Conservation (phyloP, 2,329 filamentous ascomycete species). For the Fusarium metavorans region DNA sequence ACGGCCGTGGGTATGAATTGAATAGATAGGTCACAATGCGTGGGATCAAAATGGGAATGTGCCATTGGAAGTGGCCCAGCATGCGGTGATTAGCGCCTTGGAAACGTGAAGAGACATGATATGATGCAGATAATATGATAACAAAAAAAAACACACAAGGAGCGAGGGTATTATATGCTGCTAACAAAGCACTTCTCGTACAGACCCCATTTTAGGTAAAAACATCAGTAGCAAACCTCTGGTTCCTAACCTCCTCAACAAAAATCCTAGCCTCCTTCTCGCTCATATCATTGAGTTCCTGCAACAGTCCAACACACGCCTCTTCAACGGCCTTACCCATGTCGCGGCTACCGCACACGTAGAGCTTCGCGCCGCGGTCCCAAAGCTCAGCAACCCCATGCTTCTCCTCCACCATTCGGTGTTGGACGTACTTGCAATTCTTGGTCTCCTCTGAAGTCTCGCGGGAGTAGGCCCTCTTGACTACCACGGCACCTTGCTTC, state of each 20-base stretch:
- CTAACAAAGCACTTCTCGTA: background rate
- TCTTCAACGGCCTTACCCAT: conserved; percentile 16
- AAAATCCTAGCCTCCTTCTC: background rate
- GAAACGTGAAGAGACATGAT: background rate
- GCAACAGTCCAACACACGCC: background rate
- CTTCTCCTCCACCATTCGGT: conserved; percentile 9
- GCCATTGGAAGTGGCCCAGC: background rate
- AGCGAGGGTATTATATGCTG: background rate
- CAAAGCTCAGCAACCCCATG: background rate
- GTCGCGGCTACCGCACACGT: conserved; percentile 15
- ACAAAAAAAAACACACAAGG: background rate
- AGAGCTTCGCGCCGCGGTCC: background rate
- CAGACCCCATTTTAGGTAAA: conserved; percentile 1
- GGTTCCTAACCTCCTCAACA: conserved; percentile 1
- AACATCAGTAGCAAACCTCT: conserved; percentile 8
- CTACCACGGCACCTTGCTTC: conserved; percentile 60
- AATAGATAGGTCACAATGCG: background rate
- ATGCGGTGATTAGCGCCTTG: background rate
- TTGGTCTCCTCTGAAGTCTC: conserved; percentile 8
- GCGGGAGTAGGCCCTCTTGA: conserved; percentile 64
- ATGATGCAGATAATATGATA: too few species aligned
- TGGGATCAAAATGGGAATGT: background rate
- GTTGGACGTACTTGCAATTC: conserved; percentile 19
- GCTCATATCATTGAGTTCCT: background rate
- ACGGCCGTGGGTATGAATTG: background rate